Conservation (phyloP, 805 yeast genomes). For the Blastobotrys americana region DNA sequence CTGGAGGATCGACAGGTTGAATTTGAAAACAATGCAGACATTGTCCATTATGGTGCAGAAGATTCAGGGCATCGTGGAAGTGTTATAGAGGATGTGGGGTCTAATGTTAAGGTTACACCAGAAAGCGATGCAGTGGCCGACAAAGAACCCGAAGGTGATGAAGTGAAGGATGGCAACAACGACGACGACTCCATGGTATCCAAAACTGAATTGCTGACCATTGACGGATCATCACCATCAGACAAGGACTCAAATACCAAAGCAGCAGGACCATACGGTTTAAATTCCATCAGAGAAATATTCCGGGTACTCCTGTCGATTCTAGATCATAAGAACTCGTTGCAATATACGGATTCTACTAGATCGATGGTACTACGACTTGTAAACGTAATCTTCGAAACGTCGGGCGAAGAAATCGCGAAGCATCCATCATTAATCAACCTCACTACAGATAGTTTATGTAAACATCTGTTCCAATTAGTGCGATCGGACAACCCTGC, state of each 20-base stretch:
- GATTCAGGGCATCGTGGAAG: neutral
- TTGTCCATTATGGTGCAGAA: too few species aligned
- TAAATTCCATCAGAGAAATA: constrained; percentile 69
- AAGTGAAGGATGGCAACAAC: neutral
- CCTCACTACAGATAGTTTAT: constrained; percentile 70
- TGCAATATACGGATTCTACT: constrained; percentile 80
- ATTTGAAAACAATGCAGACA: constrained; percentile 42
- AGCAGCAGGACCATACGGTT: constrained; percentile 47
- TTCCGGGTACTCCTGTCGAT: constrained; percentile 69
- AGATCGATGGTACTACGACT: constrained; percentile 75
- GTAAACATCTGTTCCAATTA: constrained; percentile 75
- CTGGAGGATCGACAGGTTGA: constrained; percentile 42
- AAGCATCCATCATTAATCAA: constrained; percentile 59
- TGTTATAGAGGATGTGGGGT: neutral
- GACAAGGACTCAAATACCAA: constrained; percentile 1
- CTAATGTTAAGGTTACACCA: neutral
- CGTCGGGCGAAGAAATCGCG: constrained; percentile 58
- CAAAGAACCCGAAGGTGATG: constrained; percentile 2
- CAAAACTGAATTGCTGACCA: constrained; percentile 5
- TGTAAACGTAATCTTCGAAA: constrained; percentile 72
- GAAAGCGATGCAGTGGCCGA: neutral
- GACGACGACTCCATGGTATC: neutral
- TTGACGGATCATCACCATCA: constrained; percentile 10
- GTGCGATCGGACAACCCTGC: constrained; percentile 69
- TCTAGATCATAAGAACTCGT: constrained; percentile 73